These are phyloP conservation scores for Cyberlindnera subsufficiens DNA, from an alignment of 805 yeast genomes.

Conservation along the genomic window DNA sequence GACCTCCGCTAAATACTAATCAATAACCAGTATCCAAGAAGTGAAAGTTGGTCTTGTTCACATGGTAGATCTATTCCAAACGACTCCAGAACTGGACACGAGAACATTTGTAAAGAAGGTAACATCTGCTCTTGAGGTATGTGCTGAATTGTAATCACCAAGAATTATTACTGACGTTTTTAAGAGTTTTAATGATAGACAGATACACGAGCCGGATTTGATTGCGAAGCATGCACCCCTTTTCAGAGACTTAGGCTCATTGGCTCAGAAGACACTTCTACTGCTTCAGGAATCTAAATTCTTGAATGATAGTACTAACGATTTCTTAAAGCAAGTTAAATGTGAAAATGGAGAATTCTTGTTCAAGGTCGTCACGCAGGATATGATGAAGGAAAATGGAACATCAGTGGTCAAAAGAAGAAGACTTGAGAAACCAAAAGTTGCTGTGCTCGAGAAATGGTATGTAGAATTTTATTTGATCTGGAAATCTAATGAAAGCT, in stretches of 20 bases:
- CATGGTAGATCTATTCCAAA: background rate
- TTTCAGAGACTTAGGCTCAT: background rate
- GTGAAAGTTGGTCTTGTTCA: background rate
- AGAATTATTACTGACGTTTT: background rate
- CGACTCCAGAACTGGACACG: background rate
- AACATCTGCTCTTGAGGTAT: background rate
- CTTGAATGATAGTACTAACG: background rate
- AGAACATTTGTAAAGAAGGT: background rate
- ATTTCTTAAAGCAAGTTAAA: background rate
- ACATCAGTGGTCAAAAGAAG: background rate
- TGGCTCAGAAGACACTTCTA: background rate
- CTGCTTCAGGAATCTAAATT: background rate
- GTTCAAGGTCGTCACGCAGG: background rate
- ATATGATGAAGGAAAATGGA: slow-evolving; percentile 1
- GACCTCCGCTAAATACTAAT: background rate
- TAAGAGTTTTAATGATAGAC: background rate
- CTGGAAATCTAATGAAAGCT: background rate
- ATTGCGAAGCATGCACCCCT: background rate
- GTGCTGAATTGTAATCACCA: background rate
- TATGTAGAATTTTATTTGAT: background rate
- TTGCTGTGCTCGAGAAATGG: background rate
- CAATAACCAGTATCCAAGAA: background rate
- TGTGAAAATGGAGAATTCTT: background rate
- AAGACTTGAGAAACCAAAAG: background rate
- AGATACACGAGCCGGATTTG: background rate